Evolutionary conservation across 2,329 filamentous ascomycete species (phyloP).

Genomic region (Capronia americana): DNA sequence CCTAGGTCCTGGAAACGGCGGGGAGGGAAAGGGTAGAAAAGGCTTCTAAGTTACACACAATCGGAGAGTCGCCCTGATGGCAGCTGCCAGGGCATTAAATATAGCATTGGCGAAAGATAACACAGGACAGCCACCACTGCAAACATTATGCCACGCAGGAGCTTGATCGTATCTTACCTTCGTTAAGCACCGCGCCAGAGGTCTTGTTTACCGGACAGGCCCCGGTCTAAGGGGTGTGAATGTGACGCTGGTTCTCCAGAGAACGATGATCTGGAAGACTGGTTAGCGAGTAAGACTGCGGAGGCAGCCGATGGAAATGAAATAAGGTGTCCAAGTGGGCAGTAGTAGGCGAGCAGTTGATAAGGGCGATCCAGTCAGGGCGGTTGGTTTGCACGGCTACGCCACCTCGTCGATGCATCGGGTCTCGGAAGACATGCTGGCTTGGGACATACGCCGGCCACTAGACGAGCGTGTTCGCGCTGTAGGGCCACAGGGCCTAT

Average conservation of each 20-base stretch:
- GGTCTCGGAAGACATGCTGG: conserved; percentile 11
- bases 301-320: conserved; percentile 24
- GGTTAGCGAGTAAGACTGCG: conserved; percentile 26
- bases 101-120: conserved; percentile 17
- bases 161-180: conserved; percentile 19
- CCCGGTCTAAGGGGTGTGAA: conserved; percentile 12
- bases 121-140: conserved; percentile 1
- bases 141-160: not conserved
- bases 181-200: conserved; percentile 5
- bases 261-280: conserved; percentile 22
- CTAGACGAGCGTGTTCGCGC: not conserved
- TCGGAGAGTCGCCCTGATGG: not conserved
- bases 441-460: conserved; percentile 20
- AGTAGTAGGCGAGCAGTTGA: conserved; percentile 22
- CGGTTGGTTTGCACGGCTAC: not conserved
- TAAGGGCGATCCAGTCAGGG: conserved; percentile 29
- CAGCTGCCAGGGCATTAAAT: conserved; percentile 15
- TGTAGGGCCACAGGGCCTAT: not conserved
- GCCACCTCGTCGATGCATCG: conserved; percentile 5
- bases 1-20: not conserved
- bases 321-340: conserved; percentile 19
- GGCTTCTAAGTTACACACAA: not conserved
- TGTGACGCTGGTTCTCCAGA: conserved; percentile 25
- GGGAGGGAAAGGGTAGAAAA: not conserved
- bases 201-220: conserved; percentile 16